Percentiles rank a stretch among this genome's conserved stretches.
These are phyloP conservation scores for Diutina rugosa DNA, from an alignment of 1,139 yeast genomes.

Conservation along the genomic window DNA sequence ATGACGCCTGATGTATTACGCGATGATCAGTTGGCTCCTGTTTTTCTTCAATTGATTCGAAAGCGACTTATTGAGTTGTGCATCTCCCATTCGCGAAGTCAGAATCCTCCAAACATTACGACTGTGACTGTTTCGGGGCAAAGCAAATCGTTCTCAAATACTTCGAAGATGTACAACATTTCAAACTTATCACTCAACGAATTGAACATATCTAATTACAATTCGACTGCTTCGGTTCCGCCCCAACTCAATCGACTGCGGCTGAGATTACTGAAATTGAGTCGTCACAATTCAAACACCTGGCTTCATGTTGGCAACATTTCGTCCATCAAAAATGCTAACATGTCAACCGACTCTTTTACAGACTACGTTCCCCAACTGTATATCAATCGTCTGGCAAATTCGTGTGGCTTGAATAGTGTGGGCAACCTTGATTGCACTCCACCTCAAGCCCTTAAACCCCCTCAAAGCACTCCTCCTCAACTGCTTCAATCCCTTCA, in stretches of 20 bases:
- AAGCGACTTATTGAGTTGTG: constrained; percentile 31
- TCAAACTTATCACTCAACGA: constrained; percentile 31
- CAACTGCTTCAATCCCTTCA: constrained; percentile 9
- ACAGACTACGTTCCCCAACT: constrained; percentile 14
- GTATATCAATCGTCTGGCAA: constrained; percentile 18
- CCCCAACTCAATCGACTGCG: constrained; percentile 10
- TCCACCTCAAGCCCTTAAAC: constrained; percentile 27
- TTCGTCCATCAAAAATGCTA: constrained; percentile 15
- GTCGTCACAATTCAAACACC: constrained; percentile 28
- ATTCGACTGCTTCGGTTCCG: constrained; percentile 6
- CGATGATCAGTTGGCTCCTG: constrained; percentile 24
- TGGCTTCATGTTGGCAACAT: constrained; percentile 38
- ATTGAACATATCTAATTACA: constrained; percentile 21
- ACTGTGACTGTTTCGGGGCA: neutral
- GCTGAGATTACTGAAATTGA: constrained; percentile 18
- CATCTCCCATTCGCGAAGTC: neutral
- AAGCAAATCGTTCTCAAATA: neutral
- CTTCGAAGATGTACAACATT: constrained; percentile 10
- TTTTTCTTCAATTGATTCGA: constrained; percentile 30
- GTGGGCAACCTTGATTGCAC: constrained; percentile 17
- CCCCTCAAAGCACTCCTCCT: constrained; percentile 10
- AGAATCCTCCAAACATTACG: neutral
- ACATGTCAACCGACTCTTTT: constrained; percentile 28
- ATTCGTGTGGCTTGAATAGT: constrained; percentile 19
- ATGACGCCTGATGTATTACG: constrained; percentile 20